A percentile compares a stretch with the other conserved stretches of the same genome.
These are phyloP conservation scores for Trichosporon sp. DNA, from an alignment of 1,284 basidiomycete species.

Conservation along the genomic window DNA sequence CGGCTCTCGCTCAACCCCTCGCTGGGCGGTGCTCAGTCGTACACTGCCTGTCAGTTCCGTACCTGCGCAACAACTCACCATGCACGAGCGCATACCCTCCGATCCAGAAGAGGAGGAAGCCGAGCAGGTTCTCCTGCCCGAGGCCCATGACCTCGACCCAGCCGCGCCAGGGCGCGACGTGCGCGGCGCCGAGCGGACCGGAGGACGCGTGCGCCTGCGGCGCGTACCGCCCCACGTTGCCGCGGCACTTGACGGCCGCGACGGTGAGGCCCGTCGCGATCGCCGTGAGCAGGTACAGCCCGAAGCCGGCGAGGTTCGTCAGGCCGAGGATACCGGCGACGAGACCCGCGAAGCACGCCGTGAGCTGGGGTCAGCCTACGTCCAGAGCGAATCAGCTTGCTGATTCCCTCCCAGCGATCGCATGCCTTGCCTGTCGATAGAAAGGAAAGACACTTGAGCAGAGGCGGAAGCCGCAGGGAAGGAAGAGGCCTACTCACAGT, in stretches of 20 bases:
- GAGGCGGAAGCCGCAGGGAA: constrained; percentile 53
- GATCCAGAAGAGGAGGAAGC: constrained; percentile 83
- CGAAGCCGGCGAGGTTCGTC: constrained; percentile 74
- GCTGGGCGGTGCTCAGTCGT: constrained; percentile 9
- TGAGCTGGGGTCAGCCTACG: constrained; percentile 49
- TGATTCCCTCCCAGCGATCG: too few relatives aligned
- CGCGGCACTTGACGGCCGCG: constrained; percentile 64
- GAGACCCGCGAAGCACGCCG: constrained; percentile 75
- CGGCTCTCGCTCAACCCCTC: not conserved
- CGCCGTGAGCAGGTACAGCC: constrained; percentile 65
- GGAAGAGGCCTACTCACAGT: constrained; percentile 34
- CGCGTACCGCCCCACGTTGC: constrained; percentile 43
- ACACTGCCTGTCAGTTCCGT: constrained; percentile 15
- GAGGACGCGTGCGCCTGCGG: constrained; percentile 30
- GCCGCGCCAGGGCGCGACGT: constrained; percentile 29
- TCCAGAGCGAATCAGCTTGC: not conserved
- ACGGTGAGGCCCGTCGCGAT: constrained; percentile 63
- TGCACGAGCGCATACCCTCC: constrained; percentile 61
- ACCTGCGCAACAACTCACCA: constrained; percentile 12
- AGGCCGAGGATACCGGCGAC: constrained; percentile 80
- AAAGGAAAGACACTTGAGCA: not conserved
- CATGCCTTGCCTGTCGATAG: too few relatives aligned
- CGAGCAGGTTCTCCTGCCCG: constrained; percentile 77
- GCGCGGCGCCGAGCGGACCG: constrained; percentile 47
- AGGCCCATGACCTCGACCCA: constrained; percentile 65